Evolutionary conservation across 805 yeast species (phyloP).

Genomic region (Candida peoriensis): DNA sequence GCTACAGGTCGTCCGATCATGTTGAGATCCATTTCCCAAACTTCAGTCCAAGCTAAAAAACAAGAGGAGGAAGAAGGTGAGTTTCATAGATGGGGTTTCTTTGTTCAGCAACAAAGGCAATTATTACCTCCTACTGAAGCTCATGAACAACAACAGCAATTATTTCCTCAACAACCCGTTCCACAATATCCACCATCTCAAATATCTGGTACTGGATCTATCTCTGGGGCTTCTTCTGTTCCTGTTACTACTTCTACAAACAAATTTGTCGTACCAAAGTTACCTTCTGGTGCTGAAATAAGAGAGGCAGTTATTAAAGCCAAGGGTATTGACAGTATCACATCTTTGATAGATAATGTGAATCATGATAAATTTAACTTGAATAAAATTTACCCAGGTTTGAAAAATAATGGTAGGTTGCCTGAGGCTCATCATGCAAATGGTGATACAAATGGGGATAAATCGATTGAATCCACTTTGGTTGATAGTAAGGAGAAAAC

Average conservation of each 20-base stretch:
- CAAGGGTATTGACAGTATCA: constrained; percentile 67
- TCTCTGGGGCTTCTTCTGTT: neutral
- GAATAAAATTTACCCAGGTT: constrained; percentile 40
- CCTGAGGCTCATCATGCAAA: neutral
- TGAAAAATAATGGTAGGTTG: constrained; percentile 9
- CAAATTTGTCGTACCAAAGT: constrained; percentile 25
- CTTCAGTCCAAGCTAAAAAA: constrained; percentile 60
- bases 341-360: constrained; percentile 62
- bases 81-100: constrained; percentile 80
- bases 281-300: constrained; percentile 43
- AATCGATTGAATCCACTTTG: neutral
- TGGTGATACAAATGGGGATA: constrained; percentile 5
- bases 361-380: constrained; percentile 47
- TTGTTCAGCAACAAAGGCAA: constrained; percentile 57
- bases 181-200: too few species aligned
- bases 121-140: constrained; percentile 16
- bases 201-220: too few species aligned
- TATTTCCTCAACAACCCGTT: neutral
- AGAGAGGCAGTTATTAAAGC: constrained; percentile 60
- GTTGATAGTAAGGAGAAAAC: neutral
- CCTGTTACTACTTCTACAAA: too few species aligned
- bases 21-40: constrained; percentile 58
- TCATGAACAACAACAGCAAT: constrained; percentile 1
- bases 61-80: constrained; percentile 93
- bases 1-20: constrained; percentile 69